Evolutionary conservation across 2,329 filamentous ascomycete genomes (phyloP).

Genomic region (Curvularia lunata): DNA sequence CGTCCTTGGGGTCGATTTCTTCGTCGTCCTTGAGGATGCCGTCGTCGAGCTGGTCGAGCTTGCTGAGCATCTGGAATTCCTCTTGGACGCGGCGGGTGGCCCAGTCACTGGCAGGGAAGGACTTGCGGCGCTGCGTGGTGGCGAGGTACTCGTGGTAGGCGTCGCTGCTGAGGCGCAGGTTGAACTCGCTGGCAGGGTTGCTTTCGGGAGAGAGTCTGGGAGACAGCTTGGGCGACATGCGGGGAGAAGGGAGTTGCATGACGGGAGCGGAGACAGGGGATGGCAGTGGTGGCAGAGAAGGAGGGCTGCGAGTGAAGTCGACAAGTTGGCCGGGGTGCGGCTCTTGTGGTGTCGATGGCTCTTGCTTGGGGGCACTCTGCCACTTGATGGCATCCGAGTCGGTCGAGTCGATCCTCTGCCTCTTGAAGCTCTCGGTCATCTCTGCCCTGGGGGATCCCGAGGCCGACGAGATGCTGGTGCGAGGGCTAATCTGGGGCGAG

Average conservation of each 20-base stretch:
- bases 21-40: background rate
- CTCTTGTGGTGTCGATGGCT: constrained; percentile 8
- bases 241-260: background rate
- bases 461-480: constrained; percentile 18
- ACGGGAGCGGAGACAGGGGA: background rate
- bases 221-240: background rate
- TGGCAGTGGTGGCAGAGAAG: background rate
- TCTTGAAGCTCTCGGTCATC: constrained; percentile 15
- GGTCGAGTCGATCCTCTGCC: constrained; percentile 20
- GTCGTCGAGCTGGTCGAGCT: constrained; percentile 1
- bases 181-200: constrained; percentile 4
- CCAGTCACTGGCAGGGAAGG: constrained; percentile 15
- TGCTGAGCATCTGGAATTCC: constrained; percentile 9
- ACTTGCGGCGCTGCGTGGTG: constrained; percentile 14
- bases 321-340: constrained; percentile 21
- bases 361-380: background rate
- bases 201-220: background rate
- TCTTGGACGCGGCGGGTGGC: constrained; percentile 3
- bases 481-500: constrained; percentile 22
- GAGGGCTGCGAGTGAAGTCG: constrained; percentile 13
- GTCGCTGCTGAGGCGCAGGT: constrained; percentile 7
- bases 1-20: background rate
- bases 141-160: constrained; percentile 18
- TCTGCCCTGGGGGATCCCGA: constrained; percentile 1
- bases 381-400: constrained; percentile 2